phyloP scores from a whole-genome alignment of 306 rosid species.

The Inga leiocalycina region DNA sequence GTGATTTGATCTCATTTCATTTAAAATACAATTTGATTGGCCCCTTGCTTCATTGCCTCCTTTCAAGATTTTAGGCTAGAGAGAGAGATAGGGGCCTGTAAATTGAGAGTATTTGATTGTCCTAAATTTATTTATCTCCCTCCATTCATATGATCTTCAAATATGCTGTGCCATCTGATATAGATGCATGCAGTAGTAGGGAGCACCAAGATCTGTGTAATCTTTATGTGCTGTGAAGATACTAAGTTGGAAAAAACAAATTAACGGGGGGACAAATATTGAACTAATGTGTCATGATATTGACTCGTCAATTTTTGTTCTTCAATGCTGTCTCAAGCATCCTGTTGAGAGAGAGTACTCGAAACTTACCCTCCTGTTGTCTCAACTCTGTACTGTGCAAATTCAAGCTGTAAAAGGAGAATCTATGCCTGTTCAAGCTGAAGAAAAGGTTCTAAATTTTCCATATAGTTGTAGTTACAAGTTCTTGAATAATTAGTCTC shows the following conservation, averaged over 20 bases:
- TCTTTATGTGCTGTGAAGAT: conserved; percentile 49
- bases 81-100: conserved; percentile 61
- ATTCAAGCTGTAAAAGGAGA: neutral
- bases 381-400: neutral
- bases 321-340: conserved; percentile 2
- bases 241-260: conserved; percentile 2
- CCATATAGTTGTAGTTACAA: neutral
- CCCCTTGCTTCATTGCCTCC: conserved; percentile 65
- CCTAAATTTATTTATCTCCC: conserved; percentile 55
- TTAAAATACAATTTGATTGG: conserved; percentile 69
- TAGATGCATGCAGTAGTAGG: conserved; percentile 49
- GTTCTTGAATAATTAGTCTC: neutral
- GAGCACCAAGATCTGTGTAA: conserved; percentile 51
- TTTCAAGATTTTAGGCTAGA: conserved; percentile 74
- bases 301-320: conserved; percentile 33
- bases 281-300: conserved; percentile 41
- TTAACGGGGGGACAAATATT: conserved; percentile 38
- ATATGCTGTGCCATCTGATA: conserved; percentile 46
- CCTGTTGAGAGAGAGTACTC: neutral
- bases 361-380: neutral
- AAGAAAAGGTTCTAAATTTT: neutral
- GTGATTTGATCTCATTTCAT: conserved; percentile 59
- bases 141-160: conserved; percentile 45
- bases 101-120: conserved; percentile 57
- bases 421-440: neutral